Percentiles rank a stretch among this genome's conserved stretches.
Conservation (phyloP, 108 stramenopile genomes). For the Nannochloropsis oceanica region DNA sequence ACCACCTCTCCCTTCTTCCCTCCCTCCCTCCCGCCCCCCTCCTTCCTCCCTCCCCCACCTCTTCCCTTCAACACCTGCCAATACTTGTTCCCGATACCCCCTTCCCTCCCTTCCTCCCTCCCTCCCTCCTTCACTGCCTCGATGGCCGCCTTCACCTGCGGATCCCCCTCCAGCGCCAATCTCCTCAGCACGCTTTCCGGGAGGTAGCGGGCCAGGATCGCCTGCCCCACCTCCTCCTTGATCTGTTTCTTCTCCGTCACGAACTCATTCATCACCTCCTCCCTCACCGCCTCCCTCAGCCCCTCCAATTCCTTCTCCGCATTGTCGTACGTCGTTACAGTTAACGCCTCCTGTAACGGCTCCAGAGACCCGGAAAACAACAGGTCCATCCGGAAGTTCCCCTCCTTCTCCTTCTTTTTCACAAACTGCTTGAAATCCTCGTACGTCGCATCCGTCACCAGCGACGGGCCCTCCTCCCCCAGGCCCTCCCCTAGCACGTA, state of each 20-base stretch:
- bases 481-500: not conserved
- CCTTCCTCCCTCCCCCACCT: not conserved
- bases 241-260: slow-evolving; percentile 4
- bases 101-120: not conserved
- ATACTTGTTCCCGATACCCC: too few species aligned
- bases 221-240: slow-evolving; percentile 2
- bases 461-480: not conserved
- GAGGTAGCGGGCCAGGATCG: slow-evolving; percentile 24
- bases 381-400: not conserved
- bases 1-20: not conserved
- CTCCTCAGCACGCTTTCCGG: slow-evolving; percentile 27
- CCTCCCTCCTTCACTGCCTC: slow-evolving; percentile 12
- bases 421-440: slow-evolving; percentile 18
- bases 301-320: not conserved
- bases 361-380: not conserved
- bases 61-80: not conserved
- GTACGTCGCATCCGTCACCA: slow-evolving; percentile 4
- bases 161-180: slow-evolving; percentile 7
- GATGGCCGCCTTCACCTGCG: slow-evolving; percentile 20
- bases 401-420: slow-evolving; percentile 1
- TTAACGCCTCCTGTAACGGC: not conserved
- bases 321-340: slow-evolving; percentile 2
- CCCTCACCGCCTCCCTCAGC: not conserved
- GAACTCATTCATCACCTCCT: slow-evolving; percentile 4
- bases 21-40: too few species aligned